These are phyloP conservation scores for Elaeis oleifera DNA, from an alignment of 202 grass and related monocot species.

Conservation along the genomic window DNA sequence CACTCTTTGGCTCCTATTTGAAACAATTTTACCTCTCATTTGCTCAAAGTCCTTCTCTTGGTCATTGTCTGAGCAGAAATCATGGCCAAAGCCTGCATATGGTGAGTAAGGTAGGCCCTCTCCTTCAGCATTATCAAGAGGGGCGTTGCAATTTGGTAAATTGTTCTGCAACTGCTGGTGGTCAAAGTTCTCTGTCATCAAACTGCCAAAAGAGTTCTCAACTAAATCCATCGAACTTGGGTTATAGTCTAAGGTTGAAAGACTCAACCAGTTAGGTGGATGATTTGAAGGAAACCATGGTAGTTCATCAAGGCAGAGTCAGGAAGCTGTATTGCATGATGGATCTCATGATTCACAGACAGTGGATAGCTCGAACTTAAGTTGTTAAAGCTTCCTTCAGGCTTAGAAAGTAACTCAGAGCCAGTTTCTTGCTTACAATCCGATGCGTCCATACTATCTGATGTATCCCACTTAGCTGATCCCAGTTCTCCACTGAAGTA, in stretches of 20 bases:
- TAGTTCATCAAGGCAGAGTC: neutral
- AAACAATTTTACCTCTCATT: slow-evolving; percentile 27
- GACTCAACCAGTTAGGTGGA: slow-evolving; percentile 13
- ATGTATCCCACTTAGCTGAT: slow-evolving; percentile 13
- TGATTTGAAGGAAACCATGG: neutral
- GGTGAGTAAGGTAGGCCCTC: slow-evolving; percentile 7
- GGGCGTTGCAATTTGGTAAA: slow-evolving; percentile 19
- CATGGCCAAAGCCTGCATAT: slow-evolving; percentile 25
- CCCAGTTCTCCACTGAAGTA: slow-evolving; percentile 19
- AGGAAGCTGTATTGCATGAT: slow-evolving; percentile 19
- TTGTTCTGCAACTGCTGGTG: slow-evolving; percentile 25
- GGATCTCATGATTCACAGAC: slow-evolving; percentile 6
- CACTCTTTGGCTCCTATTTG: slow-evolving; percentile 11
- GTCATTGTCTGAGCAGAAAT: slow-evolving; percentile 16
- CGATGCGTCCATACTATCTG: slow-evolving; percentile 14
- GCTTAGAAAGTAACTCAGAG: slow-evolving; percentile 17
- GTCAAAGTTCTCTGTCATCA: slow-evolving; percentile 18
- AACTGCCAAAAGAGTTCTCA: slow-evolving; percentile 24
- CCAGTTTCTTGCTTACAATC: slow-evolving; percentile 32
- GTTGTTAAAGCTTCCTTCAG: slow-evolving; percentile 19
- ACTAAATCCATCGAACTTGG: neutral
- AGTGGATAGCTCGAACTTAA: slow-evolving; percentile 11
- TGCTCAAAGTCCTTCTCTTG: slow-evolving; percentile 24
- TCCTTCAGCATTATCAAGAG: slow-evolving; percentile 24
- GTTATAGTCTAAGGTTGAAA: slow-evolving; percentile 3